Conservation (phyloP, 2,329 filamentous ascomycete genomes). For the Orbilia brochopaga region DNA sequence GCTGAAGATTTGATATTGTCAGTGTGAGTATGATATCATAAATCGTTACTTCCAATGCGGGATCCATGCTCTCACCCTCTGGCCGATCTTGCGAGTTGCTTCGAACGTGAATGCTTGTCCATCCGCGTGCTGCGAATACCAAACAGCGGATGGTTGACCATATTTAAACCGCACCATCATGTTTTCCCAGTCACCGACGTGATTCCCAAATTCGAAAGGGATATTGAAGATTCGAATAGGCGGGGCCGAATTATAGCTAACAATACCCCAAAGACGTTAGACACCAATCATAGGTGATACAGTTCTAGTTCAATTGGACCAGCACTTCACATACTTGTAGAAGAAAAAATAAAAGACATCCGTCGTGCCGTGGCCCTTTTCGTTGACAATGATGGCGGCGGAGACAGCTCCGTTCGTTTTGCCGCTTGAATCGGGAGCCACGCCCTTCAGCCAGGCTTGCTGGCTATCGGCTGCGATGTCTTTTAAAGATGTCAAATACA, state of each 20-base stretch:
- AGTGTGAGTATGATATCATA: neutral
- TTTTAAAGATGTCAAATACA: constrained; percentile 62
- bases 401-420: constrained; percentile 63
- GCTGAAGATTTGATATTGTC: constrained; percentile 57
- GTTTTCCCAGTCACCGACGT: constrained; percentile 73
- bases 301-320: neutral
- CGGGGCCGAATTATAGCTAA: constrained; percentile 95
- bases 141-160: constrained; percentile 64
- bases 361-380: constrained; percentile 60
- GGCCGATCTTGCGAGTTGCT: constrained; percentile 63
- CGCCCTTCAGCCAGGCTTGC: constrained; percentile 62
- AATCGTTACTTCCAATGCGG: neutral
- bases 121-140: constrained; percentile 69
- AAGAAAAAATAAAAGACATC: constrained; percentile 71
- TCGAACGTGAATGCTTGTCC: constrained; percentile 69
- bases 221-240: no score
- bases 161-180: constrained; percentile 70
- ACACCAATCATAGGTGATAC: neutral
- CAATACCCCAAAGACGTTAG: constrained; percentile 65
- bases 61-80: constrained; percentile 23
- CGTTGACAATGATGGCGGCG: constrained; percentile 65
- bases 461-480: constrained; percentile 61
- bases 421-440: constrained; percentile 63
- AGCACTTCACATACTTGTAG: constrained; percentile 60
- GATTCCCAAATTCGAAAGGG: constrained; percentile 69